Evolutionary conservation across 768 basidiomycete species (phyloP), one percentile per base, ranked within the genome.

Genomic region (Gelatoporia subvermispora): DNA sequence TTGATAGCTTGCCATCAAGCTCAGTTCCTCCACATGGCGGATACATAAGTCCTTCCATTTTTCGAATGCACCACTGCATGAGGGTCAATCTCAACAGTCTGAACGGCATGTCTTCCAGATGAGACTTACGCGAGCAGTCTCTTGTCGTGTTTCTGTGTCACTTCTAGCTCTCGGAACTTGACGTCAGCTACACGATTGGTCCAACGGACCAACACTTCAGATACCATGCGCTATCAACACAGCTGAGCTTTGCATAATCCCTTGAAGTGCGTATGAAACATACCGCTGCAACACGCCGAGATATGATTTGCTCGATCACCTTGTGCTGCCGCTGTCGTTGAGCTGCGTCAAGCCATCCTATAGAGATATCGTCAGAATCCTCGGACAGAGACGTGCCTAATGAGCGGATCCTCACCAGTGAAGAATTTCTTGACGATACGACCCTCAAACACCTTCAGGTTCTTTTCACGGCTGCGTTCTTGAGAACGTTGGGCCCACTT

Each of bases 1-100:
- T 48, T 83, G 77, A 64, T 89, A 88, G 60, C 87, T 91, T 60
- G 89, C 84, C 77, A 93, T 80, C n/a, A 93, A 75, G 55, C 80
- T 84, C 3, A 84, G 65, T 53, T 84, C 81, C 61, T 90, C 85
- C 2, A 75, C 74, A 60, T 88, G 87, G 21, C 81, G 79, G 34
- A 72, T 66, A 57, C 75, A 79, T 34, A 76, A 68, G 5, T 63
- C 66, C 59, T 79, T 82, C 89, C 90, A 93, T 66, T 83, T 86
- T 41, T 65, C 70, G 56, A 87, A 86, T 5, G 77, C 75, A 45
- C 62, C 58, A 34, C 85, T 90, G 52, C 40, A 42, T 34, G 9
- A 15, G 10, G 16, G 21, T 1, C 17, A 8, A 13, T 41, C 5
- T 42, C 39, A n/a, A 25, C 2, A 20, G 21, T 31, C 7, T 47